These are phyloP conservation scores for Chondrus crispus DNA, from an alignment of 23 red algal genomes.

Conservation along the genomic window DNA sequence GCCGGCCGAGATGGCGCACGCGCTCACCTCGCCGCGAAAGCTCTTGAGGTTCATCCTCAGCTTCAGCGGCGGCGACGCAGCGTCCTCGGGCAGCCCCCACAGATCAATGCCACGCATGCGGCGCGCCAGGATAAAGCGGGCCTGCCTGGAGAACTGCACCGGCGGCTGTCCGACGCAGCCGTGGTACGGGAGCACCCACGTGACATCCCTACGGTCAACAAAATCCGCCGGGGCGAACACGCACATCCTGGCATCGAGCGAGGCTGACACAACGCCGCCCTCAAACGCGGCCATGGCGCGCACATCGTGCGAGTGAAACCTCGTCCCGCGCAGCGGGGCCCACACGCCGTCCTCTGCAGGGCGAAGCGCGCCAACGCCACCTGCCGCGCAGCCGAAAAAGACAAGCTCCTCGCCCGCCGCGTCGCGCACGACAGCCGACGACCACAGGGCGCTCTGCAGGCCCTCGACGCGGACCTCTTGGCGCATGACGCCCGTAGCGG, in stretches of 20 bases:
- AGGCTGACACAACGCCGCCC: conserved; percentile 18
- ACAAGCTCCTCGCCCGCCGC: neutral
- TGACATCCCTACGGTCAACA: neutral
- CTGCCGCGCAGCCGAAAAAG: conserved; percentile 26
- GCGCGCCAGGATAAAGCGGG: neutral
- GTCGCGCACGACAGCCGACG: neutral
- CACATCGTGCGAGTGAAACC: conserved; percentile 41
- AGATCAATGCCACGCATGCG: neutral
- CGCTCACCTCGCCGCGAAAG: neutral
- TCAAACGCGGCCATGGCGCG: conserved; percentile 8
- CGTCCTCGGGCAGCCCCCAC: neutral
- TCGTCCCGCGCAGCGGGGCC: neutral
- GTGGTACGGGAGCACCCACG: neutral
- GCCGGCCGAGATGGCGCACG: neutral
- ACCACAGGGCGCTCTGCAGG: neutral
- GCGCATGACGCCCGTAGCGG: neutral
- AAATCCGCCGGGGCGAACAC: neutral
- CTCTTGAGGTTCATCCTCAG: neutral
- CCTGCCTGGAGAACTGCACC: neutral
- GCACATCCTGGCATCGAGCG: conserved; percentile 27
- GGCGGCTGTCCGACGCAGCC: neutral
- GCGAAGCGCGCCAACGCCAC: neutral
- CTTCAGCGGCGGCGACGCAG: neutral
- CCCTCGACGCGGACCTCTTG: conserved; percentile 41
- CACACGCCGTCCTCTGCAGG: neutral